Base-by-base conservation (phyloP, 176 grass and related monocot species). In the Cymbopogon citratus region DNA sequence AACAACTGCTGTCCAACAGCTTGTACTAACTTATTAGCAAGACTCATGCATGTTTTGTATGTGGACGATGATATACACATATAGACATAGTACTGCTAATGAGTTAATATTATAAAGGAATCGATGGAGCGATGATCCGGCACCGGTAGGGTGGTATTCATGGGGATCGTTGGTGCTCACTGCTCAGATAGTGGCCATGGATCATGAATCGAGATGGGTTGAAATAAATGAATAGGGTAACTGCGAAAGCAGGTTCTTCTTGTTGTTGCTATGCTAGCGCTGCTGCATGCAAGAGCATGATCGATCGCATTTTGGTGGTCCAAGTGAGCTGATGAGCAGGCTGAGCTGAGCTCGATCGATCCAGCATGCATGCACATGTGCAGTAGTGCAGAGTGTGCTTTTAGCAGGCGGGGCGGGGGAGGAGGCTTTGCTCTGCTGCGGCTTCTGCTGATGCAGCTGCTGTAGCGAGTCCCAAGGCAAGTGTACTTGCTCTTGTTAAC, bases 181-280 rank as follows among this genome's bases (percentile, higher is more conserved):
- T 64, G 61, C 26, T n/a, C 19, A 21, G 51, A 56, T 56, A 40
- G 28, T 64, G 67, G 24, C 9, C 56, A 25, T 68, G n/a, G 26
- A 56, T n/a, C 52, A 76, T 76, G 52, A 54, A 76, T 40, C 34
- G 61, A 24, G 13, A 78, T 64, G 25, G 11, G 75, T 29, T 35
- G 63, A 52, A 52, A 80, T 80, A 67, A 80, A 67, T 67, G 63
- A 35, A 35, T 12, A 56, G 3, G 76, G 62, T 24, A 46, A 12
- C 41, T 66, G 76, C 26, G 26, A 43, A 66, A 36, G 77, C 77
- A 80, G 77, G 63, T 80, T 80, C 77, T 80, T 80, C 77, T 80
- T 80, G 28, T 78, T 78, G 76, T 78, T 78, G 76, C 21, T 40
- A n/a, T n/a, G n/a, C n/a, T n/a, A n/a, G n/a, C n/a, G n/a, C n/a